Conservation (phyloP, 352 stramenopile genomes). For the Phytopythium vexans region DNA sequence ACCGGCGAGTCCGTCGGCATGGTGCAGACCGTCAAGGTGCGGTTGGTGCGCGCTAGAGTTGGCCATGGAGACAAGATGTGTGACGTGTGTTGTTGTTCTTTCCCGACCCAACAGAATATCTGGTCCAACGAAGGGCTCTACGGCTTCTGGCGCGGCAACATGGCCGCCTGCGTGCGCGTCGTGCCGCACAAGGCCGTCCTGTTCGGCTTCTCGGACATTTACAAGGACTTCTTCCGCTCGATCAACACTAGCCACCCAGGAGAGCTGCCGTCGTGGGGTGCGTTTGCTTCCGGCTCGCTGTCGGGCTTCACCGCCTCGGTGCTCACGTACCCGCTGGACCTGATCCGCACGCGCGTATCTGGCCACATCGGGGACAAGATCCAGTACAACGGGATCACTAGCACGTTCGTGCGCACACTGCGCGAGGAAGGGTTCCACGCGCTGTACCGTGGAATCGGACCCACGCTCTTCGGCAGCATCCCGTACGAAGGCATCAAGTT, state of each 20-base stretch:
- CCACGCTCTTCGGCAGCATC: constrained; percentile 64
- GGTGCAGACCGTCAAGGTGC: constrained; percentile 57
- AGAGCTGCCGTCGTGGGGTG: constrained; percentile 43
- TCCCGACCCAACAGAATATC: too few relatives aligned
- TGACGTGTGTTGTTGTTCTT: too few relatives aligned
- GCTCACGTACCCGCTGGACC: constrained; percentile 84
- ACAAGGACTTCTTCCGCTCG: constrained; percentile 72
- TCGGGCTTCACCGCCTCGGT: constrained; percentile 84
- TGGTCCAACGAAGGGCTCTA: constrained; percentile 47
- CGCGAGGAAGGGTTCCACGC: constrained; percentile 59
- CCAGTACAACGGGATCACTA: constrained; percentile 64
- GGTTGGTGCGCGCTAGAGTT: too few relatives aligned
- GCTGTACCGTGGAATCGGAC: constrained; percentile 70
- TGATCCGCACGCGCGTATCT: constrained; percentile 78
- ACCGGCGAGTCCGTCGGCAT: constrained; percentile 75
- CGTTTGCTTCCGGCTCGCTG: constrained; percentile 67
- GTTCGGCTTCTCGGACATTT: constrained; percentile 86
- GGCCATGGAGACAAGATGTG: too few relatives aligned
- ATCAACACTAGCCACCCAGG: constrained; percentile 17
- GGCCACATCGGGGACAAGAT: constrained; percentile 65
- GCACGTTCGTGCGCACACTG: constrained; percentile 70
- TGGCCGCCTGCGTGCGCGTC: constrained; percentile 72
- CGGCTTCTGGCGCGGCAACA: constrained; percentile 78
- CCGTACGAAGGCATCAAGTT: constrained; percentile 86
- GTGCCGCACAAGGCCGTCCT: constrained; percentile 77